Percentiles rank a stretch among this genome's conserved stretches.
Conservation (phyloP, 306 rosid genomes). For the Sindora glabra region DNA sequence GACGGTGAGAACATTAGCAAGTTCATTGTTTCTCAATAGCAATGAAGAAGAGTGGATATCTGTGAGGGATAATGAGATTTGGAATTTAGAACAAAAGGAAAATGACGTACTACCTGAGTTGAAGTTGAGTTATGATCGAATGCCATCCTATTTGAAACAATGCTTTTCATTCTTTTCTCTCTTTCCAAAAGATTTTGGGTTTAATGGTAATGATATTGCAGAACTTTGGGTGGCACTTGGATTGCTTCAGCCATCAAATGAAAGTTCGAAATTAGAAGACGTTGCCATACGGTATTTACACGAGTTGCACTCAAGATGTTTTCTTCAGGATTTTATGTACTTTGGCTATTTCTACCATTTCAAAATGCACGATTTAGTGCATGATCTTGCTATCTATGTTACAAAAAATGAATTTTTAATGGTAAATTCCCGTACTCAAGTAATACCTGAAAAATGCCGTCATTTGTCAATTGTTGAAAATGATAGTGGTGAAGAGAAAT, state of each 20-base stretch:
- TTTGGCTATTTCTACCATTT: neutral
- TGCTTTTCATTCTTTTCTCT: slow-evolving; percentile 26
- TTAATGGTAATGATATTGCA: neutral
- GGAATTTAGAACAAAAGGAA: slow-evolving; percentile 10
- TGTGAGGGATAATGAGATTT: slow-evolving; percentile 24
- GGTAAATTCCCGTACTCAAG: neutral
- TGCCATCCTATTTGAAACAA: slow-evolving; percentile 20
- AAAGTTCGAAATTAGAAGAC: neutral
- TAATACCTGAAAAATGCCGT: neutral
- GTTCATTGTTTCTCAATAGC: neutral
- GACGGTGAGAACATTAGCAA: slow-evolving; percentile 25
- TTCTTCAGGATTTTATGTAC: slow-evolving; percentile 10
- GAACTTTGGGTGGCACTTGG: slow-evolving; percentile 23
- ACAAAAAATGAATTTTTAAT: neutral
- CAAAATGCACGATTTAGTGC: slow-evolving; percentile 20
- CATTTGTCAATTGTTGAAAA: neutral
- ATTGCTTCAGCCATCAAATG: slow-evolving; percentile 8
- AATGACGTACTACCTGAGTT: slow-evolving; percentile 18
- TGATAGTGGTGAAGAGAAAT: too few species aligned
- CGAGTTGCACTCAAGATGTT: slow-evolving; percentile 20
- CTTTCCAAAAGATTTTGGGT: neutral
- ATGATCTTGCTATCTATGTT: slow-evolving; percentile 19
- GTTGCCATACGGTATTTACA: slow-evolving; percentile 3
- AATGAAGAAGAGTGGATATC: neutral
- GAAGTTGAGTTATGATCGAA: slow-evolving; percentile 24